Evolutionary conservation across 106 monocot species (phyloP), one percentile per base, ranked within the genome.

Genomic region (Triglochin maritima): DNA sequence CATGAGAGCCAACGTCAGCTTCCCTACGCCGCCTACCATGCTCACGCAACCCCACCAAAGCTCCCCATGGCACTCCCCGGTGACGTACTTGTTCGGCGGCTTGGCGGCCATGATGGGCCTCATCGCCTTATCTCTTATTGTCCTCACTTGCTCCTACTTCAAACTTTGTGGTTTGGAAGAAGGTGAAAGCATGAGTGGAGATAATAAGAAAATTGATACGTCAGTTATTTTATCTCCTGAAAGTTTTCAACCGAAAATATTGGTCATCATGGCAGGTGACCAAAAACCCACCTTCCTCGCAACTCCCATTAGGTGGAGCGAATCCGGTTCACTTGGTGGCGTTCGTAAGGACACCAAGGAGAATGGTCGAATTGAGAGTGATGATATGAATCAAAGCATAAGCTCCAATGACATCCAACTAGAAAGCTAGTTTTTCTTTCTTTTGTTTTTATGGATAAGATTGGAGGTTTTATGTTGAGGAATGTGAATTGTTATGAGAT

Each of bases 131-230:
- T 52, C 68, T 14, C 66, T 75, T 17, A 51, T 75, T 43, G 44
- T 75, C 51, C 75, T 75, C 6, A 67, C 75, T 10, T 75, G 75
- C 75, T 75, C 75, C 46, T 67, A 68, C 68, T 68, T 67, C 67
- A 68, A 75, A 59, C 50, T 62, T 14, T 75, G 67, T 11, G 46
- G 48, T 3, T 58, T 44, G 49, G 50, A 52, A 41, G 57, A 17
- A 3, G 17, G 49, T 6, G 45, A 50, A 45, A 51, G 45, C 45
- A 45, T 49, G 66, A 49, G 47, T 41, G 74, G 74, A 3, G 66
- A 67, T 3, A 50, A 50, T 5, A 68, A 53, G 59, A n/a, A 14
- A 4, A 49, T 9, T 6, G 13, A 47, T 16, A 3, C 46, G 14
- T 14, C 2, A 4, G 46, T 60, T 2, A 7, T 15, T 44, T 46